Base-by-base conservation (phyloP, 129 eudicot genomes). In the Helianthus tuberosus region DNA sequence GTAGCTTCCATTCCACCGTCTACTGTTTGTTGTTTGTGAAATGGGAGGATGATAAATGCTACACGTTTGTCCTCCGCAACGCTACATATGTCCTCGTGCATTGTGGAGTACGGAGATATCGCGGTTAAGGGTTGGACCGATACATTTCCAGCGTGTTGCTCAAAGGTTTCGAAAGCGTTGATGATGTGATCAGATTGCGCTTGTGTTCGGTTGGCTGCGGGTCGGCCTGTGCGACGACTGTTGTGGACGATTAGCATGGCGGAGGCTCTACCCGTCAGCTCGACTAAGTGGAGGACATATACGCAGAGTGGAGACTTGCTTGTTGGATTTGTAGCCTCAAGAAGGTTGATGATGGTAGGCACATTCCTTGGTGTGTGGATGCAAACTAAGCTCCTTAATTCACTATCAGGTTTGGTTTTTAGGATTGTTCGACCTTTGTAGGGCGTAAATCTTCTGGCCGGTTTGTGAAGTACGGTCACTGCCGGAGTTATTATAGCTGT, bases 171-270 rank as follows among this genome's bases (percentile, higher is more conserved):
- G n/a, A 94, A 94, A 29, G 98, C 96, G 11, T 88, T 86, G 55
- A 90, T 80, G 66, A 94, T 86, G 63, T 94, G 93, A 48, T 94
- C 96, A 0, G 97, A 88, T 23, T 90, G 97, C 5, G 97, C 96
- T 76, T 88, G 97, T 5, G 93, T 90, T 41, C 89, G 75, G 77
- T 84, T 90, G 3, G 87, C 82, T 1, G 96, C 97, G 0, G 89
- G 92, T 0, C 80, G 72, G 29, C 91, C 92, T 0, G 98, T 81
- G 64, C 85, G 80, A 0, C 93, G 61, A 0, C 83, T 79, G 78
- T 76, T 81, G 80, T 90, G 98, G 77, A 90, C 97, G 1, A 90
- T 90, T 13, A 94, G 85, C 93, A 94, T 88, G 71, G 98, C 96
- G 1, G 98, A 94, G 49, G 98, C 85, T 0, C 96, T 83, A 5